Conservation (phyloP, 148 eudicot species). For the Fagopyrum tataricum region DNA sequence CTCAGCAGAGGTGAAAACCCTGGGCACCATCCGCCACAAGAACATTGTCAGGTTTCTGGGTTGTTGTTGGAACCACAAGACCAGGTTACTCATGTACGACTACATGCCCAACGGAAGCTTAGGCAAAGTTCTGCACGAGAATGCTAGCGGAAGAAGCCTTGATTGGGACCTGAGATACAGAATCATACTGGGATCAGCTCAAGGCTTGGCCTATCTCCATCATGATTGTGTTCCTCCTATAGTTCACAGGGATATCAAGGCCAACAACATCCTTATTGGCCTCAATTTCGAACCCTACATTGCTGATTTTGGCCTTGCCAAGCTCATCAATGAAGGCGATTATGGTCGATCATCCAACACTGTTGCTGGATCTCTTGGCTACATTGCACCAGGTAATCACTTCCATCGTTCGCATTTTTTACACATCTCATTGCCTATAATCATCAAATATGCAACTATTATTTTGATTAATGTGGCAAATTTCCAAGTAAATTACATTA, state of each 20-base stretch:
- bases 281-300: constrained; percentile 70
- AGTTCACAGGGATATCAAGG: constrained; percentile 85
- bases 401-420: neutral
- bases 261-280: constrained; percentile 76
- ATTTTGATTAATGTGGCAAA: neutral
- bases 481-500: neutral
- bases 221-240: constrained; percentile 91
- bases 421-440: neutral
- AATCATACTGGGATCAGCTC: constrained; percentile 65
- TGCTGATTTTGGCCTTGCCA: constrained; percentile 87
- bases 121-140: constrained; percentile 62
- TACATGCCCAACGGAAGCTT: constrained; percentile 95
- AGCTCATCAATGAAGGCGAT: constrained; percentile 67
- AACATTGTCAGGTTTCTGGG: constrained; percentile 80
- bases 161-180: constrained; percentile 73
- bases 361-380: constrained; percentile 83
- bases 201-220: constrained; percentile 72
- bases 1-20: constrained; percentile 73
- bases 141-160: constrained; percentile 36
- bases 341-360: constrained; percentile 60
- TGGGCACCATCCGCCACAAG: constrained; percentile 80
- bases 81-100: constrained; percentile 71
- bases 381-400: constrained; percentile 75
- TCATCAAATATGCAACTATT: neutral
- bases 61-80: constrained; percentile 68